phyloP scores from a whole-genome alignment of 345 rosid genomes.

The Arabis alpina region DNA sequence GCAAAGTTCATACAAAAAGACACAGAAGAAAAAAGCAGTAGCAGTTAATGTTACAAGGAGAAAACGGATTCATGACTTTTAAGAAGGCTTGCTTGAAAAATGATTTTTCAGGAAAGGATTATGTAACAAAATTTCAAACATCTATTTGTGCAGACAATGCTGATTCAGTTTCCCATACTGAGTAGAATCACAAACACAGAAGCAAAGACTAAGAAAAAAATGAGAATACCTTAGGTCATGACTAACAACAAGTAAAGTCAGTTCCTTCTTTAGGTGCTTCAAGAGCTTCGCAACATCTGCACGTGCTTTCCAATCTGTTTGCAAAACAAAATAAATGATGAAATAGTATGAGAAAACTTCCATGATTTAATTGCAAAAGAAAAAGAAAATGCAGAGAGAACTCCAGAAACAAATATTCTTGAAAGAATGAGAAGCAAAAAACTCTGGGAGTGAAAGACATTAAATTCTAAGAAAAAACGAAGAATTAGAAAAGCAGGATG shows the following conservation, averaged over 20 bases:
- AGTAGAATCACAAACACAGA: constrained; percentile 28
- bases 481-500: constrained; percentile 33
- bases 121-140: constrained; percentile 6
- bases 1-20: constrained; percentile 19
- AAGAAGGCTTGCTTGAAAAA: constrained; percentile 5
- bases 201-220: constrained; percentile 11
- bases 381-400: constrained; percentile 18
- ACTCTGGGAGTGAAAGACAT: background rate
- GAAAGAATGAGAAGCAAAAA: constrained; percentile 13
- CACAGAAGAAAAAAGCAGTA: constrained; percentile 2
- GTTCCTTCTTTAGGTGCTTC: constrained; percentile 81
- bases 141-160: constrained; percentile 6
- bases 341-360: constrained; percentile 9
- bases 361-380: constrained; percentile 16
- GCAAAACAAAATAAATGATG: constrained; percentile 27
- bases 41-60: background rate
- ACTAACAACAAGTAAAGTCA: constrained; percentile 86
- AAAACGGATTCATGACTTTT: background rate
- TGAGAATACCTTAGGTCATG: constrained; percentile 83
- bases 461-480: background rate
- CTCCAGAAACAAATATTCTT: background rate
- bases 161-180: constrained; percentile 10
- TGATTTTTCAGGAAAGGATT: background rate
- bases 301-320: constrained; percentile 90
- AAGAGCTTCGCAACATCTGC: constrained; percentile 90